Evolutionary conservation across 2,329 filamentous ascomycete genomes (phyloP), one percentile per base, ranked within the genome.

Genomic region (Juglanconis oblonga): DNA sequence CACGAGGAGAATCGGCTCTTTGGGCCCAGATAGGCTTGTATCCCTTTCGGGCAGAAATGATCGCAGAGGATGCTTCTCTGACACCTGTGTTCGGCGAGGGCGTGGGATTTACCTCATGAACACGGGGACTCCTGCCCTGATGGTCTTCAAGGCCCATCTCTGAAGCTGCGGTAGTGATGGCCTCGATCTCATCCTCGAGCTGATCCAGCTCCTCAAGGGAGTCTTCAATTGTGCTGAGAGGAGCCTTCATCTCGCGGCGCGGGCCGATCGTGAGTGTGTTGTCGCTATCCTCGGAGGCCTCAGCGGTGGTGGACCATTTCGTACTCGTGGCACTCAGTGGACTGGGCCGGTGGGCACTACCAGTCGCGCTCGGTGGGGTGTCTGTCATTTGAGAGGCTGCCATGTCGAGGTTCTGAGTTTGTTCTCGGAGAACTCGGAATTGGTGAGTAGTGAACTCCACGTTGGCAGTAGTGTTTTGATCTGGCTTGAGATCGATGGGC

Each of bases 121-220:
- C 36, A 10, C 32, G 38, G 24, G 52, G 9, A 3, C 13, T 56
- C 38, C 50, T 48, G 5, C 24, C 53, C 11, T 50, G 17, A 5
- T 32, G 1, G 24, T 55, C 45, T 36, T 38, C 38, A 13, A 62
- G 42, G 38, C 48, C 40, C 59, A 64, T 3, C 42, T 61, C 56
- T 17, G 62, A 51, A 17, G 62, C 59, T 38, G 59, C 55, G 29
- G 51, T 36, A 11, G 47, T 24, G 7, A 86, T 74, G 2, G 78
- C 82, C 64, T 88, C 85, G 9, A 87, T 75, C 53, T 86, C 78
- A 36, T 88, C 85, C 64, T 88, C 84, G 14, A 88, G 75, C 62
- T 77, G 76, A 67, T 88, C 86, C 24, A 88, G 74, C 63, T 84
- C 84, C 68, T 86, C 85, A 8, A 88, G 73, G 1, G 85, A 87